These are phyloP conservation scores for Dipodascus geniculatus DNA, from an alignment of 805 yeast species.

Conservation along the genomic window DNA sequence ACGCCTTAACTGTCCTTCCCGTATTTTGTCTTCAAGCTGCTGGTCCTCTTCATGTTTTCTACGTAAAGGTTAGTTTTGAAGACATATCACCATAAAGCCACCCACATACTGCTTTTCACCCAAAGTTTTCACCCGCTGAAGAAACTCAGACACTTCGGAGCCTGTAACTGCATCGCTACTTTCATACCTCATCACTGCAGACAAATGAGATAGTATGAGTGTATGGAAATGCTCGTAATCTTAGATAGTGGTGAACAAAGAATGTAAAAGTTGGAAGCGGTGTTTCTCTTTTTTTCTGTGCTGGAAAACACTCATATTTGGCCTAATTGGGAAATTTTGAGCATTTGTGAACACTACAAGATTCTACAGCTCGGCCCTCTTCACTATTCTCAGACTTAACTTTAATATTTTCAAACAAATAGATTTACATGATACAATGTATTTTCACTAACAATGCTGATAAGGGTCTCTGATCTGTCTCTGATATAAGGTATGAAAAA, in stretches of 20 bases:
- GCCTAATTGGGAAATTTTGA: neutral
- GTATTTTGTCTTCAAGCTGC: conserved; percentile 20
- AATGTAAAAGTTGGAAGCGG: neutral
- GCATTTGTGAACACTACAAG: neutral
- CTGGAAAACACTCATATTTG: neutral
- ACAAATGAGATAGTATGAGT: neutral
- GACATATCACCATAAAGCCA: conserved; percentile 16
- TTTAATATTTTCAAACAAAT: no score
- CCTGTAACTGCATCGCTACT: conserved; percentile 2
- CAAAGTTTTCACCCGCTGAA: conserved; percentile 19
- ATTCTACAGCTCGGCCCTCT: no score
- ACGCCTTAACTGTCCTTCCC: conserved; percentile 20
- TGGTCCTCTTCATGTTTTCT: conserved; percentile 1
- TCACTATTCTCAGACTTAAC: no score
- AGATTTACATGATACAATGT: no score
- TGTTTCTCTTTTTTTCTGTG: neutral
- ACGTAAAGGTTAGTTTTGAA: neutral
- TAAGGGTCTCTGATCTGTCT: no score
- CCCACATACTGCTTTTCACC: conserved; percentile 23
- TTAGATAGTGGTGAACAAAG: neutral
- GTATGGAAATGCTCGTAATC: neutral
- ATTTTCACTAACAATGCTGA: no score
- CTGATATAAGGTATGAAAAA: no score
- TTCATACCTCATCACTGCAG: neutral
- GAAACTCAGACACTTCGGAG: conserved; percentile 20